phyloP scores from a whole-genome alignment of 805 yeast species.

The Saccharomycopsis fermentans region DNA sequence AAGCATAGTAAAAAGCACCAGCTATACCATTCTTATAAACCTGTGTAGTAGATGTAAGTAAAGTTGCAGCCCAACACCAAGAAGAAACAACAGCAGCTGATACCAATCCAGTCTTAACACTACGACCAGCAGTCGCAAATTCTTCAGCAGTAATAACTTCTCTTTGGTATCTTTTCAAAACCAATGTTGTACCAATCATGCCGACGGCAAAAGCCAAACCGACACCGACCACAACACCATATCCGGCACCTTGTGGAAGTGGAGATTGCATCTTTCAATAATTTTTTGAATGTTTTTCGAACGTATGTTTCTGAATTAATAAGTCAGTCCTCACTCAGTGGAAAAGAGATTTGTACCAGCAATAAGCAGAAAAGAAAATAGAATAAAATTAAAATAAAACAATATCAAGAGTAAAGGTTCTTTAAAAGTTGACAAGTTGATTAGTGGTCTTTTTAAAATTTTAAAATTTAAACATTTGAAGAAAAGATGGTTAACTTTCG shows the following conservation, averaged over 20 bases:
- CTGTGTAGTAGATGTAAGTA: slow-evolving; percentile 46
- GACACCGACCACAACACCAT: slow-evolving; percentile 35
- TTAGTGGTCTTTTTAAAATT: no score
- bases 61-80: slow-evolving; percentile 91
- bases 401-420: no score
- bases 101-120: slow-evolving; percentile 75
- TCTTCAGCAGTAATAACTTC: slow-evolving; percentile 90
- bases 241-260: slow-evolving; percentile 25
- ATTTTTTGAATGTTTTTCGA: no score
- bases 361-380: no score
- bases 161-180: slow-evolving; percentile 67
- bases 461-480: no score
- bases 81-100: slow-evolving; percentile 87
- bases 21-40: slow-evolving; percentile 69
- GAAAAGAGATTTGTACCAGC: no score
- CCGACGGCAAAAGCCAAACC: slow-evolving; percentile 58
- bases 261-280: slow-evolving; percentile 3
- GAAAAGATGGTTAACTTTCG: background rate
- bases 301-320: no score
- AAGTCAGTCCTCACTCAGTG: no score
- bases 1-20: slow-evolving; percentile 78
- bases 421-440: no score
- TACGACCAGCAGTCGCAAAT: slow-evolving; percentile 85
- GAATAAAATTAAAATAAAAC: no score
- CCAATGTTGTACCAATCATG: slow-evolving; percentile 66